phyloP scores from a whole-genome alignment of 176 grass and related monocot genomes.

The Oryza brachyantha region DNA sequence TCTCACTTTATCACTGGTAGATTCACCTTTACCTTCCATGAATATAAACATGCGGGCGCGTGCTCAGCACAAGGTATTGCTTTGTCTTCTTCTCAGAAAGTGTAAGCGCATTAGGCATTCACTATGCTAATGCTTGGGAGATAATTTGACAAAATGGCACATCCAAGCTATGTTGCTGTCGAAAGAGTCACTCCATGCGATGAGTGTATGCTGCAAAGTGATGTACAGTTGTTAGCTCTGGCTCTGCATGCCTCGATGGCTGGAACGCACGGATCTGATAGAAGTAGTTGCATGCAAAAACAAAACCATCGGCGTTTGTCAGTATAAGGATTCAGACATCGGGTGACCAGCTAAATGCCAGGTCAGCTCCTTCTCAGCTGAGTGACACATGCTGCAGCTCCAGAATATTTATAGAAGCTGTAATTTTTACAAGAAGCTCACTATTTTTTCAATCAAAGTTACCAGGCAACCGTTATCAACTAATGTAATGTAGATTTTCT shows the following conservation, averaged over 20 bases:
- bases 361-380: not conserved
- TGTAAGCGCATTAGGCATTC: not conserved
- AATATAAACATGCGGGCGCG: not conserved
- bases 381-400: not conserved
- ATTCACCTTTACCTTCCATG: not conserved
- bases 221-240: slow-evolving; percentile 8
- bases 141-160: not conserved
- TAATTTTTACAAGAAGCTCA: not conserved
- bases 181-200: not conserved
- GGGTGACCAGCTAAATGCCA: not conserved
- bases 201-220: not conserved
- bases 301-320: slow-evolving; percentile 8
- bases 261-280: not conserved
- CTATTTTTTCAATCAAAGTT: not conserved
- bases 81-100: not conserved
- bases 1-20: not conserved
- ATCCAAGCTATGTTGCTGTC: not conserved
- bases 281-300: not conserved
- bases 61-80: not conserved
- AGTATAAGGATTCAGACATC: not conserved
- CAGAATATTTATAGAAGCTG: not conserved
- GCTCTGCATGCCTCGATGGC: not conserved
- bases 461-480: not conserved
- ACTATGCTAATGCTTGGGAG: not conserved
- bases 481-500: not conserved